Evolutionary conservation across 2,329 filamentous ascomycete genomes (phyloP).

Genomic region (Fusarium beomiforme): DNA sequence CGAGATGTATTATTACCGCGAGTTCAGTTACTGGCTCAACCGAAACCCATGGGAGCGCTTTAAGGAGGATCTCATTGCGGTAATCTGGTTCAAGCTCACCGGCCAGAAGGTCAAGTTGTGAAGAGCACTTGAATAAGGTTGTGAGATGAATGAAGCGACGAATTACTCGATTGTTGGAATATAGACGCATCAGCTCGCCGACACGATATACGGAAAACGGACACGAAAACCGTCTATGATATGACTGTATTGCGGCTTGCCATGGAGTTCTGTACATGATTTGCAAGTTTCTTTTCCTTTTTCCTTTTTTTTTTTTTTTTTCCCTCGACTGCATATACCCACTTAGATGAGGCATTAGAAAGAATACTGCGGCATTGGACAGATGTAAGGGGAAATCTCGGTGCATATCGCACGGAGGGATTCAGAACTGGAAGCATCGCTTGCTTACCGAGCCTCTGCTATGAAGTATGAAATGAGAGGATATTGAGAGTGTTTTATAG

Average conservation of each 20-base stretch:
- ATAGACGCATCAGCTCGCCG: slow-evolving; percentile 13
- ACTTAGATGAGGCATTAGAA: slow-evolving; percentile 38
- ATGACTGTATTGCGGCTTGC: slow-evolving; percentile 16
- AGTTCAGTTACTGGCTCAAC: slow-evolving; percentile 91
- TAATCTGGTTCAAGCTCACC: slow-evolving; percentile 71
- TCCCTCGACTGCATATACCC: slow-evolving; percentile 34
- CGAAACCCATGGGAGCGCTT: slow-evolving; percentile 81
- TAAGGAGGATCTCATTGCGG: slow-evolving; percentile 72
- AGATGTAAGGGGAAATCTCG: neutral
- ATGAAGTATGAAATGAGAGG: slow-evolving; percentile 9
- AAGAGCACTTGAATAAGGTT: slow-evolving; percentile 16
- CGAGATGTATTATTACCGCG: slow-evolving; percentile 95
- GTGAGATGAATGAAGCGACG: neutral
- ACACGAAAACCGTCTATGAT: slow-evolving; percentile 4
- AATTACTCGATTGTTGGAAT: neutral
- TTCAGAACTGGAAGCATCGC: slow-evolving; percentile 3
- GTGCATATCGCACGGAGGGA: neutral
- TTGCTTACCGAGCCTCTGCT: neutral
- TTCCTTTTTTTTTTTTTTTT: slow-evolving; percentile 14
- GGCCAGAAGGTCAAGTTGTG: slow-evolving; percentile 68
- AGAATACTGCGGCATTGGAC: slow-evolving; percentile 3
- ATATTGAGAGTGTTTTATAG: slow-evolving; percentile 8
- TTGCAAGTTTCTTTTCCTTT: too few relatives aligned
- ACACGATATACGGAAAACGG: slow-evolving; percentile 29
- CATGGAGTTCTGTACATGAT: slow-evolving; percentile 35